phyloP scores from a whole-genome alignment of 2,329 filamentous ascomycete species.

The Orbilia ellipsospora region DNA sequence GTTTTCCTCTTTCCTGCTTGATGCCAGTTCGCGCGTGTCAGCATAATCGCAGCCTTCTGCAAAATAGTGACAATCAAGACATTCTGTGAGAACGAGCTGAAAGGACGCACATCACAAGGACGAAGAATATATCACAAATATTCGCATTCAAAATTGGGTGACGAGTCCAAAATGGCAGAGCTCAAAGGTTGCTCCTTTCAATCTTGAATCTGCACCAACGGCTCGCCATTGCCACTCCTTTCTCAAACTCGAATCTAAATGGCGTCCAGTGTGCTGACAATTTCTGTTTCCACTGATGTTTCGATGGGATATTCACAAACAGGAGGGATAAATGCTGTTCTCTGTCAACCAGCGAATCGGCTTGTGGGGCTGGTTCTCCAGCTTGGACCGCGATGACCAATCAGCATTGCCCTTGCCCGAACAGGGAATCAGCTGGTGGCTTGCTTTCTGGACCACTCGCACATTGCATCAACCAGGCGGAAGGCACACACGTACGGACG shows the following conservation, averaged over 20 bases:
- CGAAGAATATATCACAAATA: no score
- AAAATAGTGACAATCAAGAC: no score
- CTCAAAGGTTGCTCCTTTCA: not conserved
- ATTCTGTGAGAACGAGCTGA: no score
- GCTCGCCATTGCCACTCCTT: not conserved
- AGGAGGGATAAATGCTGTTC: slow-evolving; percentile 22
- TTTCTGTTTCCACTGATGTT: slow-evolving; percentile 19
- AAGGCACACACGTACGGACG: slow-evolving; percentile 17
- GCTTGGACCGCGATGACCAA: slow-evolving; percentile 5
- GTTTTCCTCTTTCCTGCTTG: slow-evolving; percentile 13
- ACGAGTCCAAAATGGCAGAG: slow-evolving; percentile 1
- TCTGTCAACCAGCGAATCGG: slow-evolving; percentile 35
- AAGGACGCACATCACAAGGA: no score
- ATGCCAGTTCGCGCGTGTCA: slow-evolving; percentile 1
- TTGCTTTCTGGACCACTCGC: not conserved
- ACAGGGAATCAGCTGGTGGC: slow-evolving; percentile 30
- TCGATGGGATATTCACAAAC: slow-evolving; percentile 7
- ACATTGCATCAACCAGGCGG: no score
- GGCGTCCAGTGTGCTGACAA: slow-evolving; percentile 33
- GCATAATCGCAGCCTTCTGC: not conserved
- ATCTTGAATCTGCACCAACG: slow-evolving; percentile 15
- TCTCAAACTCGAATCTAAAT: not conserved
- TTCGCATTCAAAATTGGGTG: no score
- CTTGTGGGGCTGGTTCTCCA: slow-evolving; percentile 8
- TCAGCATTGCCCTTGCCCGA: not conserved